These are phyloP conservation scores for Xylona heveae DNA, from an alignment of 495 filamentous ascomycete genomes.

Conservation along the genomic window DNA sequence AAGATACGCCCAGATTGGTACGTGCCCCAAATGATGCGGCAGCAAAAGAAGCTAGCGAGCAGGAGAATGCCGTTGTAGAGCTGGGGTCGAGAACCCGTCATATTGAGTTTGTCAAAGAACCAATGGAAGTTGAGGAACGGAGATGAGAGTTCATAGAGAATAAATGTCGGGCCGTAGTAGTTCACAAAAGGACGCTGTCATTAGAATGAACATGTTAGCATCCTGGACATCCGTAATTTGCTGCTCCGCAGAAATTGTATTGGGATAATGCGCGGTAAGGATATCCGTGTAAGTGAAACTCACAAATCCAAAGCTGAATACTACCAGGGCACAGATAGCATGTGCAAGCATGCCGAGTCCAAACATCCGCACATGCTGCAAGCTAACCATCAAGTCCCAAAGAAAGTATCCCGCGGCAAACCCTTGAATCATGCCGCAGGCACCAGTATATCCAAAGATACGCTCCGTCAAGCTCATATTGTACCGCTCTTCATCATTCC, in stretches of 20 bases:
- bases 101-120: conserved; percentile 94
- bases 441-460: conserved; percentile 80
- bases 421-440: conserved; percentile 60
- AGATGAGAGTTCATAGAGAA: conserved; percentile 92
- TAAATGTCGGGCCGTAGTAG: conserved; percentile 76
- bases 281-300: no score
- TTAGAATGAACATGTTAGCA: conserved; percentile 1
- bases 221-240: not conserved
- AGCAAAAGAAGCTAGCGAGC: conserved; percentile 58
- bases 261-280: no score
- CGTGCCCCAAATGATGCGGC: conserved; percentile 80
- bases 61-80: conserved; percentile 72
- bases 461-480: conserved; percentile 51
- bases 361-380: conserved; percentile 54
- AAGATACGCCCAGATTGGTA: conserved; percentile 62
- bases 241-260: no score
- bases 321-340: conserved; percentile 61
- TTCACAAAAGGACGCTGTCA: conserved; percentile 75
- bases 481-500: conserved; percentile 49
- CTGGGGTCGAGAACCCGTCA: conserved; percentile 67
- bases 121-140: conserved; percentile 95
- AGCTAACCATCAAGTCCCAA: conserved; percentile 70
- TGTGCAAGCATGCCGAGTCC: conserved; percentile 79
- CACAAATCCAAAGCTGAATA: conserved; percentile 87
- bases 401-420: conserved; percentile 89